A percentile compares a stretch with the other conserved stretches of the same genome.
Conservation (phyloP, 169 alveolate species). For the Cryptosporidium ryanae region DNA sequence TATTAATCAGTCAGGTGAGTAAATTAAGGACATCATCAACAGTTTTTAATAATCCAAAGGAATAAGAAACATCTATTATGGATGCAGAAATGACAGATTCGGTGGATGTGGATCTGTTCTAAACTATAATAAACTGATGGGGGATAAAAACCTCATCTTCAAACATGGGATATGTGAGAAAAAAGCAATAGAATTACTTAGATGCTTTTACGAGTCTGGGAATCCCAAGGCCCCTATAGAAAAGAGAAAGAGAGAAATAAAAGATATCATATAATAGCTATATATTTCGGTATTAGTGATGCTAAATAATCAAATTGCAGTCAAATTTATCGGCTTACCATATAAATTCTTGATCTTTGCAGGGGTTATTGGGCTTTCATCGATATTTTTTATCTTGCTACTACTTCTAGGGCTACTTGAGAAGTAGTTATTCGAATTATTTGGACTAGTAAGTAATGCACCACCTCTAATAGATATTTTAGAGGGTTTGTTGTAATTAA, state of each 20-base stretch:
- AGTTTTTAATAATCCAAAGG: neutral
- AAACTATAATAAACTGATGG: conserved; percentile 5
- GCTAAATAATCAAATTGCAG: conserved; percentile 23
- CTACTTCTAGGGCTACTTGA: conserved; percentile 44
- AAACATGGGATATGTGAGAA: conserved; percentile 43
- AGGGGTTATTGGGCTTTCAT: conserved; percentile 64
- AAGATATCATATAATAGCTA: neutral
- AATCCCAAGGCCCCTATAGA: conserved; percentile 72
- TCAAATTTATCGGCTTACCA: conserved; percentile 61
- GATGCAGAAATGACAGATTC: conserved; percentile 59
- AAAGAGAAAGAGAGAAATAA: conserved; percentile 60
- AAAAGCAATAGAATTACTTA: conserved; percentile 37
- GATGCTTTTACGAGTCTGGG: conserved; percentile 54
- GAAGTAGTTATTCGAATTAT: neutral
- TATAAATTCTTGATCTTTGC: conserved; percentile 23
- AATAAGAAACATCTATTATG: conserved; percentile 27
- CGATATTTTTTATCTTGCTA: conserved; percentile 23
- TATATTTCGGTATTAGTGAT: too few relatives aligned
- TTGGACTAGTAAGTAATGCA: neutral
- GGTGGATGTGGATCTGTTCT: conserved; percentile 74
- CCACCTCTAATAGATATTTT: neutral
- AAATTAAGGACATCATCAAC: neutral
- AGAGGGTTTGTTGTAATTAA: neutral
- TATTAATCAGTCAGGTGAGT: conserved; percentile 50
- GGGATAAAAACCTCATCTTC: neutral